Conservation (phyloP, 257 asterid species). For the Nicotiana paniculata region DNA sequence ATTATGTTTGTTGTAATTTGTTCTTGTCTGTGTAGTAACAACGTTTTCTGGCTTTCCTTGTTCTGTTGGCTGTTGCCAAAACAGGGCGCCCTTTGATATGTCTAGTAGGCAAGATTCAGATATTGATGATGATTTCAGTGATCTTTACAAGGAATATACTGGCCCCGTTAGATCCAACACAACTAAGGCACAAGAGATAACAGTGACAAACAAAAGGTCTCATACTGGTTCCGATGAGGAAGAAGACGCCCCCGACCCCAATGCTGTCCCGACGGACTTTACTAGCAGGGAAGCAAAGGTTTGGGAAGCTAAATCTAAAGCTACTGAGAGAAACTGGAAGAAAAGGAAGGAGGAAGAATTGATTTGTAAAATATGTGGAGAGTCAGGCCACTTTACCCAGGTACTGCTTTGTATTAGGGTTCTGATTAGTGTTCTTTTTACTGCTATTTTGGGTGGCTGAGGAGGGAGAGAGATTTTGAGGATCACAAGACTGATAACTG, state of each 20-base stretch:
- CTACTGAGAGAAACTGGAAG: slow-evolving; percentile 98
- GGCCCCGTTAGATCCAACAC: slow-evolving; percentile 64
- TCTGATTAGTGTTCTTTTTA: neutral
- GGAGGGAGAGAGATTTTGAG: neutral
- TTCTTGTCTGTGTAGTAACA: neutral
- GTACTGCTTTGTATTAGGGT: slow-evolving; percentile 26
- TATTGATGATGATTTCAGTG: slow-evolving; percentile 81
- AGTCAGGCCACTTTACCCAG: slow-evolving; percentile 98
- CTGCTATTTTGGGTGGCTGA: neutral
- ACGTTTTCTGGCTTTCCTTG: neutral
- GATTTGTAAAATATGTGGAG: slow-evolving; percentile 97
- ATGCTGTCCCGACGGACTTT: slow-evolving; percentile 99
- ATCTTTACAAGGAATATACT: slow-evolving; percentile 85
- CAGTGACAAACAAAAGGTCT: slow-evolving; percentile 55
- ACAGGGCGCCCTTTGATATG: slow-evolving; percentile 36
- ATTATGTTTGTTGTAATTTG: neutral
- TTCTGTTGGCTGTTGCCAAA: neutral
- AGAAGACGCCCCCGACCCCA: slow-evolving; percentile 70
- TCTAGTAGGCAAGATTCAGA: slow-evolving; percentile 62
- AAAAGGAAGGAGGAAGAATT: slow-evolving; percentile 96
- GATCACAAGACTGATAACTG: neutral
- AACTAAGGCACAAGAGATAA: slow-evolving; percentile 39
- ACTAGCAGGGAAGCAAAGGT: slow-evolving; percentile 99
- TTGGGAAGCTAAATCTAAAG: slow-evolving; percentile 99
- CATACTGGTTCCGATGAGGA: slow-evolving; percentile 81